Percentiles rank a stretch among this genome's conserved stretches.
These are phyloP conservation scores for Candida sp. DNA, from an alignment of 1,139 yeast species.

Conservation along the genomic window DNA sequence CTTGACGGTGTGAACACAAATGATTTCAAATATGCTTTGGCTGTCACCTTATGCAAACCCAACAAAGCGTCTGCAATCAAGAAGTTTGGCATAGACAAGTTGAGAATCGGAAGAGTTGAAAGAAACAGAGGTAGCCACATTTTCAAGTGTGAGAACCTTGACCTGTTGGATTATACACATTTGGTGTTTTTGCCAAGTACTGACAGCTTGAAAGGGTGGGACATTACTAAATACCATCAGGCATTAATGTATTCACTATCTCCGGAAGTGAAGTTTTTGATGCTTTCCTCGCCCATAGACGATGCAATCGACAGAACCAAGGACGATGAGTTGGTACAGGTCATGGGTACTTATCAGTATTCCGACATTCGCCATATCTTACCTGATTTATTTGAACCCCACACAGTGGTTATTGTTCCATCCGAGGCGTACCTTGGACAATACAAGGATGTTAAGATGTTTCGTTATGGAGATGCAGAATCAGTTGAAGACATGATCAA, in stretches of 20 bases:
- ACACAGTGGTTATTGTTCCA: slow-evolving; percentile 4
- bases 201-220: neutral
- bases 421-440: neutral
- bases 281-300: neutral
- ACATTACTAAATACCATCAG: neutral
- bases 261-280: neutral
- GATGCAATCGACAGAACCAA: neutral
- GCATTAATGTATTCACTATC: neutral
- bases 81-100: slow-evolving; percentile 29
- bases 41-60: slow-evolving; percentile 34
- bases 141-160: slow-evolving; percentile 9
- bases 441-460: neutral
- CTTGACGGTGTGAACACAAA: neutral
- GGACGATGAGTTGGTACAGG: neutral
- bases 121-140: slow-evolving; percentile 1
- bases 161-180: slow-evolving; percentile 4
- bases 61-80: slow-evolving; percentile 26
- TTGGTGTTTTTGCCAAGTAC: slow-evolving; percentile 5
- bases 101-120: slow-evolving; percentile 19
- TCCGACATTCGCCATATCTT: neutral
- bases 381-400: neutral
- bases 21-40: slow-evolving; percentile 14
- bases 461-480: slow-evolving; percentile 7
- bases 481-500: slow-evolving; percentile 3
- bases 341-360: neutral